Base-by-base conservation (phyloP, 2,329 filamentous ascomycete species). In the Magnaporthiopsis poae region DNA sequence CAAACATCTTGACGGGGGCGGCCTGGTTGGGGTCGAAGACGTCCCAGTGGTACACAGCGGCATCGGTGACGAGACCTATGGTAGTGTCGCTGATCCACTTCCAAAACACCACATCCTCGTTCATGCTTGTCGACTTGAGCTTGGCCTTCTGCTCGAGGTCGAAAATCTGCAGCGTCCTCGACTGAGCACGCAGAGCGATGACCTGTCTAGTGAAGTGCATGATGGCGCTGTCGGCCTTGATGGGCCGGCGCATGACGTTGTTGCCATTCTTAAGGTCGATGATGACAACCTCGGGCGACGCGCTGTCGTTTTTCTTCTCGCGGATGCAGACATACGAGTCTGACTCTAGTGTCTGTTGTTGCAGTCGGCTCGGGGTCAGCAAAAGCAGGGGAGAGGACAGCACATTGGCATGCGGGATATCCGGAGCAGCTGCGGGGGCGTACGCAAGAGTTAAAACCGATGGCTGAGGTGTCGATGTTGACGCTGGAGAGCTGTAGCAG, bases 211-310 rank as follows among this genome's bases (percentile, higher is more conserved):
- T 89, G 91, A 92, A 96, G 86, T 99, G 95, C 95, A 99, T 98
- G 77, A 99, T 96, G 74, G 96, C 95, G 86, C 93, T 98, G 81
- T 99, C 95, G 75, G 95, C 95, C 84, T 96, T 98, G 83, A 99
- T 99, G 63, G 94, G 92, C 76, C 94, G 88, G 74, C 91, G 90
- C 73, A 92, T 95, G 77, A 97, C 88, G 82, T 95, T 94, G 86
- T 96, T 97, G 81, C 88, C 88, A 81, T 97, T 96, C 81, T 98
- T 97, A 76, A 99, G 89, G 80, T 99, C 91, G 80, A 99, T 83
- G 78, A 99, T 99, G 79, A 99, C 90, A 71, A 99, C 94, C 80
- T 97, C 93, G 71, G 93, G 91, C 73, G 91, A 89, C 71, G 92
- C 86, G 71, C 88, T 86, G 74, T 92, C 90, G 77, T 86, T 89